A percentile compares a stretch with the other conserved stretches of the same genome.
These are phyloP conservation scores for Sugiyamaella americana DNA, from an alignment of 805 yeast species.

Conservation along the genomic window DNA sequence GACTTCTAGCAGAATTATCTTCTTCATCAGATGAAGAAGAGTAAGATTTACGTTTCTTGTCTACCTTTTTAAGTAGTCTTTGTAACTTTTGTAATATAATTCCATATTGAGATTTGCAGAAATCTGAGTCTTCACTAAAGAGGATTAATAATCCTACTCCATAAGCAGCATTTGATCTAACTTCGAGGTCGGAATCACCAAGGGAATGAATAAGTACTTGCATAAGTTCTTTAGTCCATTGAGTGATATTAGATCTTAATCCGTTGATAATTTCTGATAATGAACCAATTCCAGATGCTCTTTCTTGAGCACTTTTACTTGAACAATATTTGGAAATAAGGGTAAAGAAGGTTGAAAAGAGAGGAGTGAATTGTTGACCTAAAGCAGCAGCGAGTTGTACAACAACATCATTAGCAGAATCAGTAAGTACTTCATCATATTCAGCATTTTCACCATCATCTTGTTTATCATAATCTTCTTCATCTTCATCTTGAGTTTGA, in stretches of 20 bases:
- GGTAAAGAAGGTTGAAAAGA: conserved; percentile 68
- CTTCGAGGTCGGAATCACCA: conserved; percentile 75
- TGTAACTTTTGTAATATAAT: conserved; percentile 61
- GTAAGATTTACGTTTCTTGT: conserved; percentile 39
- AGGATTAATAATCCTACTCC: conserved; percentile 80
- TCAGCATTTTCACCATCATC: conserved; percentile 35
- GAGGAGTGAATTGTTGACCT: conserved; percentile 67
- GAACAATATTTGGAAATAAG: conserved; percentile 50
- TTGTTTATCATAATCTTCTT: conserved; percentile 42
- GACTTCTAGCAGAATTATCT: conserved; percentile 75
- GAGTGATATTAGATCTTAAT: conserved; percentile 54
- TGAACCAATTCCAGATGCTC: conserved; percentile 82
- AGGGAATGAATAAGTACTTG: conserved; percentile 47
- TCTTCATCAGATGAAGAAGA: conserved; percentile 64
- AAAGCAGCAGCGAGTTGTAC: conserved; percentile 71
- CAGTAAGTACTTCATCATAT: conserved; percentile 65
- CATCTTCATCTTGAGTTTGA: conserved; percentile 71
- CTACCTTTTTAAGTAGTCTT: conserved; percentile 71
- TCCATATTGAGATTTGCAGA: conserved; percentile 58
- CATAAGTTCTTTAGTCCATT: conserved; percentile 63
- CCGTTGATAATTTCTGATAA: conserved; percentile 83
- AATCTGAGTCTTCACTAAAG: conserved; percentile 44
- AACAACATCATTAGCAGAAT: conserved; percentile 79
- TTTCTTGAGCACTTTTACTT: conserved; percentile 62
- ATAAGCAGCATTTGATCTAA: conserved; percentile 91